Evolutionary conservation across 306 rosid species (phyloP).

Genomic region (Cucumis cinereus): DNA sequence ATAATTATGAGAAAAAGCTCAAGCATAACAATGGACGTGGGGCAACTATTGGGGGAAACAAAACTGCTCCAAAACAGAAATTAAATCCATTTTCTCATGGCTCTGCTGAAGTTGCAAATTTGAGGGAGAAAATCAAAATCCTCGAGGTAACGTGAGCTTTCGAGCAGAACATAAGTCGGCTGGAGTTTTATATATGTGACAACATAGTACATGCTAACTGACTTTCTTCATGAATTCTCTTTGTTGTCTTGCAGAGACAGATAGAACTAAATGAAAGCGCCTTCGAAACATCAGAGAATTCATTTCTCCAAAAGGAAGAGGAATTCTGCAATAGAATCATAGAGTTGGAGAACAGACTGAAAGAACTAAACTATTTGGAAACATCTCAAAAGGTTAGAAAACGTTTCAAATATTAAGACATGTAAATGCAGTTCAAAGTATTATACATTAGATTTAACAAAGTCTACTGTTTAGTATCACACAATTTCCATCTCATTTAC

Average conservation of each 20-base stretch:
- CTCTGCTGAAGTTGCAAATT: constrained; percentile 48
- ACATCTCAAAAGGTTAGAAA: constrained; percentile 37
- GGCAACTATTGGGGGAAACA: constrained; percentile 31
- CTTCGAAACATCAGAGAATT: constrained; percentile 42
- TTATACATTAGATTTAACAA: background rate
- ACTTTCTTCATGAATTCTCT: background rate
- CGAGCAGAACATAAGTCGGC: background rate
- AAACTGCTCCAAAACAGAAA: constrained; percentile 28
- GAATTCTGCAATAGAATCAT: constrained; percentile 53
- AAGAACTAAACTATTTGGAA: constrained; percentile 37
- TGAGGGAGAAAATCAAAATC: constrained; percentile 61
- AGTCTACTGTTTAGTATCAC: background rate
- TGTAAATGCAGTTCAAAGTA: background rate
- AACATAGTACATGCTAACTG: background rate
- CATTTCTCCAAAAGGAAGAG: constrained; percentile 56
- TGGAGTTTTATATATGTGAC: background rate
- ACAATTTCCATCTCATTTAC: constrained; percentile 7
- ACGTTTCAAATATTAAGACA: background rate
- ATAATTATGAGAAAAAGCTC: constrained; percentile 44
- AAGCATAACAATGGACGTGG: constrained; percentile 40
- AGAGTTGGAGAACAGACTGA: constrained; percentile 54
- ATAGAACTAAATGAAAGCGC: constrained; percentile 55
- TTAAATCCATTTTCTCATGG: constrained; percentile 29
- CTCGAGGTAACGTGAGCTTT: constrained; percentile 55
- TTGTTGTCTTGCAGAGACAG: constrained; percentile 36